These are phyloP conservation scores for Angomonas ambiguus DNA, from an alignment of 208 protist species.

Conservation along the genomic window DNA sequence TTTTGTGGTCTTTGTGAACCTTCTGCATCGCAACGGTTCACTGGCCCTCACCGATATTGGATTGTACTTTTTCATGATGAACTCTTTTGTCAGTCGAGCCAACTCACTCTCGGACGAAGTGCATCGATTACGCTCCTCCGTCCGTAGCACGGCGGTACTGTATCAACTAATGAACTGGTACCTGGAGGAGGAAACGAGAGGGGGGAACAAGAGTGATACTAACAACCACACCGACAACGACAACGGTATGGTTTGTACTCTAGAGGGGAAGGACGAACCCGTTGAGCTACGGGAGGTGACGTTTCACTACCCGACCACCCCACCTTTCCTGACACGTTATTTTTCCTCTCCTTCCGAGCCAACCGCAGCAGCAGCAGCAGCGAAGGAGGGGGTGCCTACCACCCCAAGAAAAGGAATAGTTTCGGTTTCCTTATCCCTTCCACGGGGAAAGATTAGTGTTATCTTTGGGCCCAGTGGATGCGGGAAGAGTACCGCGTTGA, in stretches of 20 bases:
- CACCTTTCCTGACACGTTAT: conserved; percentile 29
- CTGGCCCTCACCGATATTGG: conserved; percentile 55
- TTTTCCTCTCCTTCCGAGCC: not conserved
- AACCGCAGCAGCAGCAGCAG: not conserved
- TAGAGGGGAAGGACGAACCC: not conserved
- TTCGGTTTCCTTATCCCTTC: conserved; percentile 30
- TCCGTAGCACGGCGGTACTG: conserved; percentile 48
- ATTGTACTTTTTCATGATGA: conserved; percentile 70
- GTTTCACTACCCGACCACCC: conserved; percentile 48
- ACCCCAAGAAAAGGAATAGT: conserved; percentile 25
- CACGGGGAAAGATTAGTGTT: conserved; percentile 38
- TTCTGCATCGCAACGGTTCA: conserved; percentile 39
- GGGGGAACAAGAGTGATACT: too few species aligned
- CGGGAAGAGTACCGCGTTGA: conserved; percentile 74
- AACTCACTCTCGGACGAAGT: conserved; percentile 31
- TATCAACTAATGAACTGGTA: conserved; percentile 57
- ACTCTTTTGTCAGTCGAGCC: conserved; percentile 46
- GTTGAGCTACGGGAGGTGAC: conserved; percentile 39
- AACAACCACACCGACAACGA: not conserved
- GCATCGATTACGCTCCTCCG: conserved; percentile 24
- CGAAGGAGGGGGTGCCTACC: not conserved
- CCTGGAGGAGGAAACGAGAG: conserved; percentile 17
- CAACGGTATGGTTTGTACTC: not conserved
- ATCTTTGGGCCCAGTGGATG: conserved; percentile 73
- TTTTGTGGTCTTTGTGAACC: conserved; percentile 53